Evolutionary conservation across 176 grass and related monocot genomes (phyloP).

Genomic region (Tillandsia leiboldiana): DNA sequence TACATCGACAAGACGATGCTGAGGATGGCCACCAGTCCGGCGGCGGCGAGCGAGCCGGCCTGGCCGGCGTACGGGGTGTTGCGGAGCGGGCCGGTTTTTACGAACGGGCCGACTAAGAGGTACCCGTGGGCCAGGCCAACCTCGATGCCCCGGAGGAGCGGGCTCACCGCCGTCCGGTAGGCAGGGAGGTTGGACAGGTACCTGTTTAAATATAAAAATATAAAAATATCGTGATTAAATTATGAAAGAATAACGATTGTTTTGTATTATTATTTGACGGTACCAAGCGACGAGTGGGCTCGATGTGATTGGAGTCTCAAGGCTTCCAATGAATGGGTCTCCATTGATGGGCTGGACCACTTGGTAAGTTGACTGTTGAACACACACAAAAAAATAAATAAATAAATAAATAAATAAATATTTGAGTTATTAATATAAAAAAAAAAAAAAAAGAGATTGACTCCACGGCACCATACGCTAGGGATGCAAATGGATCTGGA

Average conservation of each 20-base stretch:
- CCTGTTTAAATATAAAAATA: too few species aligned
- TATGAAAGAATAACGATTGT: too few species aligned
- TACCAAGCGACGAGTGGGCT: constrained; percentile 75
- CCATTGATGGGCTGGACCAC: constrained; percentile 96
- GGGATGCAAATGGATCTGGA: too few species aligned
- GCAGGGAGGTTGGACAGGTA: constrained; percentile 97
- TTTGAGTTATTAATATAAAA: too few species aligned
- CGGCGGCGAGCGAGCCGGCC: constrained; percentile 61
- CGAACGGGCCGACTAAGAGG: constrained; percentile 89
- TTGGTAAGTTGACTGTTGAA: constrained; percentile 58
- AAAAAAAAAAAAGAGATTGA: too few species aligned
- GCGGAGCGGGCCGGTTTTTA: constrained; percentile 78
- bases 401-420: neutral
- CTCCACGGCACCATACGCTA: too few species aligned
- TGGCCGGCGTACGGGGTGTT: constrained; percentile 74
- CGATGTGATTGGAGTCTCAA: constrained; percentile 84
- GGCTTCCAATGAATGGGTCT: constrained; percentile 86
- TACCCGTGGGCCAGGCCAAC: constrained; percentile 86
- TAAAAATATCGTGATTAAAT: too few species aligned
- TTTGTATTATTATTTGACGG: too few species aligned
- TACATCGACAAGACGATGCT: constrained; percentile 91
- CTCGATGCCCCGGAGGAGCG: constrained; percentile 87
- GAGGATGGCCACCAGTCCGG: constrained; percentile 73
- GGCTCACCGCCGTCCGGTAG: constrained; percentile 91
- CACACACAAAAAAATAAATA: neutral